These are phyloP conservation scores for Citrus maxima DNA, from an alignment of 345 rosid genomes.

Conservation along the genomic window DNA sequence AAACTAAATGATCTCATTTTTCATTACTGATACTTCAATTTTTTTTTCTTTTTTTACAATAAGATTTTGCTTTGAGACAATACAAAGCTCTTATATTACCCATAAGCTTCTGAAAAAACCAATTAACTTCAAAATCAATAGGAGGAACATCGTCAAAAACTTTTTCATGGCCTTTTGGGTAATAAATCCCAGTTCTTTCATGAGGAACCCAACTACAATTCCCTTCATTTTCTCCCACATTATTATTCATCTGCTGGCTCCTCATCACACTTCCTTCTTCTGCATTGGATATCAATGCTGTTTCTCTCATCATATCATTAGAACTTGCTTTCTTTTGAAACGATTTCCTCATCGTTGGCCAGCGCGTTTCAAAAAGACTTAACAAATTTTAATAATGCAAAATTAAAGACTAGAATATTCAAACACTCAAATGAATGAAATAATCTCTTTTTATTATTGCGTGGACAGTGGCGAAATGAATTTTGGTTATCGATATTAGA, in stretches of 20 bases:
- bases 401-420: background rate
- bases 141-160: conserved; percentile 38
- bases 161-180: conserved; percentile 28
- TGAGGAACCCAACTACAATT: no score
- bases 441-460: no score
- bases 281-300: conserved; percentile 13
- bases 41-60: no score
- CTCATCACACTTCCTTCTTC: conserved; percentile 23
- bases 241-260: background rate
- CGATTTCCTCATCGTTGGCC: conserved; percentile 31
- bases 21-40: no score
- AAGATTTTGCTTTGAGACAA: no score
- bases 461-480: no score
- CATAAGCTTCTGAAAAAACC: no score
- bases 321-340: conserved; percentile 29
- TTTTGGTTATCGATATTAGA: no score
- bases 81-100: no score
- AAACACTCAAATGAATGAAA: no score
- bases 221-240: background rate
- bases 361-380: background rate
- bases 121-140: background rate
- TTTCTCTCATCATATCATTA: background rate
- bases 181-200: no score
- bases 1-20: no score
- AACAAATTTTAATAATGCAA: background rate